Percentiles rank a stretch among this genome's conserved stretches.
Evolutionary conservation across 768 basidiomycete species (phyloP).

Genomic region (Boletus subcaerulescens): DNA sequence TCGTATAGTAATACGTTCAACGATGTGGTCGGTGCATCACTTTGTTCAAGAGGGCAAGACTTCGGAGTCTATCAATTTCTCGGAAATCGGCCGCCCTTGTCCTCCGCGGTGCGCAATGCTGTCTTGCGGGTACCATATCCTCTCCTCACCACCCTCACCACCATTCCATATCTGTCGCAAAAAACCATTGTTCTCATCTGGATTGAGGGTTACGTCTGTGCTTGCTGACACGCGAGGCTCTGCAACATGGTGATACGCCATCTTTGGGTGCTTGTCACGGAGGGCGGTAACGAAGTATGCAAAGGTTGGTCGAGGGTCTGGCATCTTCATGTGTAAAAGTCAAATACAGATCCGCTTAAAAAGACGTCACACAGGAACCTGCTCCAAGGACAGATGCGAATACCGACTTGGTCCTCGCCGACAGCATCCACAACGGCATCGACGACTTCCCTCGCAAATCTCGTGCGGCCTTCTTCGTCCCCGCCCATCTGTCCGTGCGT

Average conservation of each 20-base stretch:
- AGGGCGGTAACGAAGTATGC: conserved; percentile 27
- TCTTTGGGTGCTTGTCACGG: conserved; percentile 4
- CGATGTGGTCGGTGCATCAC: too few relatives aligned
- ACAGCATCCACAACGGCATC: conserved; percentile 49
- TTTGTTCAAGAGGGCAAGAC: background rate
- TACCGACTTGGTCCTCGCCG: conserved; percentile 48
- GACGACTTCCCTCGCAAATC: conserved; percentile 54
- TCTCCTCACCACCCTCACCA: background rate
- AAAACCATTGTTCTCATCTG: background rate
- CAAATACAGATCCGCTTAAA: background rate
- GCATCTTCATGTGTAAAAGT: conserved; percentile 48
- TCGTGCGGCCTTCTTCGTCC: conserved; percentile 50
- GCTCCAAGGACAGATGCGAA: conserved; percentile 59
- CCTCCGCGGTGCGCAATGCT: background rate
- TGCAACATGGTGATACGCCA: background rate
- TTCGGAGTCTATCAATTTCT: background rate
- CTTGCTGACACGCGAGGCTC: background rate
- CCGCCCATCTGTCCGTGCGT: background rate
- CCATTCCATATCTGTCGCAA: background rate
- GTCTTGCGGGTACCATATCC: background rate
- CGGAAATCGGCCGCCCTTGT: background rate
- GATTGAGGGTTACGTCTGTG: background rate
- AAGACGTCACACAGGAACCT: conserved; percentile 33
- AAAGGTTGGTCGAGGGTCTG: conserved; percentile 36
- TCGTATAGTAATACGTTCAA: too few relatives aligned